phyloP scores from a whole-genome alignment of 495 filamentous ascomycete genomes.

The Tuber microsphaerosporum region DNA sequence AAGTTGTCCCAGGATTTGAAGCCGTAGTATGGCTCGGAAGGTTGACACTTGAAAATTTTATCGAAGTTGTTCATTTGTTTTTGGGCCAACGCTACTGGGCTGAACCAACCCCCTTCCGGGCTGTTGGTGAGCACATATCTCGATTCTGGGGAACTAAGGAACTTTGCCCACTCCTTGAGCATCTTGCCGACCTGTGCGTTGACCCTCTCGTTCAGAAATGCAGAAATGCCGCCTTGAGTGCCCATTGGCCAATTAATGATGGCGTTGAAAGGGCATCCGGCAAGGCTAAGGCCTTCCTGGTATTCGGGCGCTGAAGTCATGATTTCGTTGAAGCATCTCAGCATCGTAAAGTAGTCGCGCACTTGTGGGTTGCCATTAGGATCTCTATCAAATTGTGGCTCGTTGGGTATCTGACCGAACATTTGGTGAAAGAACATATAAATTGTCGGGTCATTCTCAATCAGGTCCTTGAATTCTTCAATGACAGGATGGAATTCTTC shows the following conservation, averaged over 20 bases:
- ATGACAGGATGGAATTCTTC: slow-evolving; percentile 26
- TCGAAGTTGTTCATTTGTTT: slow-evolving; percentile 49
- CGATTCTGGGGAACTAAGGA: slow-evolving; percentile 53
- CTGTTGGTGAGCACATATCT: slow-evolving; percentile 51
- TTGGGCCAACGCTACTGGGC: slow-evolving; percentile 36
- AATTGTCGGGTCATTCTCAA: slow-evolving; percentile 47
- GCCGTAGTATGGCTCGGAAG: slow-evolving; percentile 49
- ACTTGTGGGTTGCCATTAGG: slow-evolving; percentile 55
- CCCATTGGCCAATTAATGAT: slow-evolving; percentile 70
- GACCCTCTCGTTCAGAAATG: slow-evolving; percentile 51
- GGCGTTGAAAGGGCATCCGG: slow-evolving; percentile 61
- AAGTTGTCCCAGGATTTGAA: slow-evolving; percentile 71
- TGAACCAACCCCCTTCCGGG: slow-evolving; percentile 55
- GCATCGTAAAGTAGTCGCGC: slow-evolving; percentile 58
- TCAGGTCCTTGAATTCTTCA: slow-evolving; percentile 48
- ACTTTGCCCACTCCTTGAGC: slow-evolving; percentile 61
- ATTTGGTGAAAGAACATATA: slow-evolving; percentile 54
- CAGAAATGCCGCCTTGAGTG: slow-evolving; percentile 53
- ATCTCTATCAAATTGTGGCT: slow-evolving; percentile 53
- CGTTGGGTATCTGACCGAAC: slow-evolving; percentile 61
- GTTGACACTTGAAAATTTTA: slow-evolving; percentile 51
- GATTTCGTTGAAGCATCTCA: slow-evolving; percentile 58
- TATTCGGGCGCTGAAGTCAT: slow-evolving; percentile 54
- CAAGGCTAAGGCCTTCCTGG: slow-evolving; percentile 50
- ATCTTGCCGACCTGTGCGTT: slow-evolving; percentile 63